These are phyloP conservation scores for Xylaria sp. DNA, from an alignment of 2,329 filamentous ascomycete species.

Conservation along the genomic window DNA sequence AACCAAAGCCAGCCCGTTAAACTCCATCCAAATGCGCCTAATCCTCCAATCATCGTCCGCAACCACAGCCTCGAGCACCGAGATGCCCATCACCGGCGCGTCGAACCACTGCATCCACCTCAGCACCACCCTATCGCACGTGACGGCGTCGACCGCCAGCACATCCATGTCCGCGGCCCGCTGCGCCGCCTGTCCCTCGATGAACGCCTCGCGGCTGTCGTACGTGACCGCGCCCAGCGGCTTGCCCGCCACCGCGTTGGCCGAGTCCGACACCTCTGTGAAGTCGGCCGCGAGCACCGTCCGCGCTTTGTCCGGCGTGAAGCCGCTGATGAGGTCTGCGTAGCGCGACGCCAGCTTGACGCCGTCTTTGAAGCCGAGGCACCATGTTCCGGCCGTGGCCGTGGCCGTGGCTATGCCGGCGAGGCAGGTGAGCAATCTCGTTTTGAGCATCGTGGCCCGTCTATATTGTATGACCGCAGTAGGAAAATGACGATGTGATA, in stretches of 20 bases:
- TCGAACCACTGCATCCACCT: constrained; percentile 42
- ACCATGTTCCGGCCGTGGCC: not conserved
- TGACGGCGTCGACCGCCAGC: constrained; percentile 35
- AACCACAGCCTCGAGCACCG: constrained; percentile 35
- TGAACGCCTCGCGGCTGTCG: constrained; percentile 39
- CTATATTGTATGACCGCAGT: not conserved
- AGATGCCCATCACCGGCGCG: constrained; percentile 40
- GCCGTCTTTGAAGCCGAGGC: not conserved
- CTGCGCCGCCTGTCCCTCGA: constrained; percentile 37
- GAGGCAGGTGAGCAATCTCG: not conserved
- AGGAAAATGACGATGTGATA: not conserved
- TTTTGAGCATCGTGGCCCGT: not conserved
- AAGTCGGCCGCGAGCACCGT: constrained; percentile 37
- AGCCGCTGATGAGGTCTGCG: constrained; percentile 20
- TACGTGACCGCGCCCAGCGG: constrained; percentile 43
- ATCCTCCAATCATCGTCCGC: constrained; percentile 40
- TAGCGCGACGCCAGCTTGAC: constrained; percentile 18
- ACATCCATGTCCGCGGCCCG: constrained; percentile 40
- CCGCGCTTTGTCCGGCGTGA: constrained; percentile 14
- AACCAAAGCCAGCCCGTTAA: constrained; percentile 39
- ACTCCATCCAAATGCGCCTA: constrained; percentile 42
- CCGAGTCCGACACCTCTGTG: constrained; percentile 42
- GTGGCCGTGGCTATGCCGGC: not conserved
- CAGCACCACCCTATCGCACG: constrained; percentile 41
- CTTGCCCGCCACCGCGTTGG: constrained; percentile 41